Base-by-base conservation (phyloP, 768 basidiomycete species). In the Lactifluus subvellereus region DNA sequence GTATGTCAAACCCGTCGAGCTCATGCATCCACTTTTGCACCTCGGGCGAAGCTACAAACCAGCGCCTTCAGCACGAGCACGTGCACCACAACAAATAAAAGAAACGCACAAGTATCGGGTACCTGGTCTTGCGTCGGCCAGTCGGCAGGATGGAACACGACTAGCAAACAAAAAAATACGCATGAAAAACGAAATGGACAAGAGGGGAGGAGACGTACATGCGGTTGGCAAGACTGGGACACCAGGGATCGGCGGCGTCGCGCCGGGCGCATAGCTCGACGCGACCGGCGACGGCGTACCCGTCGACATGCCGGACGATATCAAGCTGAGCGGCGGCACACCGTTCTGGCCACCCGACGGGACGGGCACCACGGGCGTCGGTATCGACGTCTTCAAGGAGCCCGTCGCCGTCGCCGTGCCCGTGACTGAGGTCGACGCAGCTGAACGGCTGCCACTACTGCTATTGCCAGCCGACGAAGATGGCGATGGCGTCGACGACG, bases 11-110 rank as follows among this genome's bases (percentile, higher is more conserved):
- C 1, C 88, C 87, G 30, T 89, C 78, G 30, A 94, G 78, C 69
- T 92, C 88, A 68, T 82, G 78, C 82, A 92, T 75, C 91, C 91
- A 94, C 63, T 77, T 69, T 40, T 79, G 65, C n/a, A 94, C 89
- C 62, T 91, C 81, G 2, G 76, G 68, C 8, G 84, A 83, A 72
- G 80, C 84, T 82, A 60, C 58, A 48, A 2, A 43, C 3, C 67
- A 38, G 49, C 22, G 6, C 16, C 20, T 18, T 38, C 7, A 11
- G 6, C 4, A 30, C 13, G 27, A 27, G 27, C 27, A 27, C 27
- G 27, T 27, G 27, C 6, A 22, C 13, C n/a, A 1, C 20, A 37
- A 22, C 6, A 35, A 53, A 38, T 1, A 27, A 38, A 54, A 40
- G 10, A 45, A 60, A 18, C 79, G 37, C 67, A 88, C 87, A 77